Conservation (phyloP, 345 rosid species). For the Jatropha curcas region DNA sequence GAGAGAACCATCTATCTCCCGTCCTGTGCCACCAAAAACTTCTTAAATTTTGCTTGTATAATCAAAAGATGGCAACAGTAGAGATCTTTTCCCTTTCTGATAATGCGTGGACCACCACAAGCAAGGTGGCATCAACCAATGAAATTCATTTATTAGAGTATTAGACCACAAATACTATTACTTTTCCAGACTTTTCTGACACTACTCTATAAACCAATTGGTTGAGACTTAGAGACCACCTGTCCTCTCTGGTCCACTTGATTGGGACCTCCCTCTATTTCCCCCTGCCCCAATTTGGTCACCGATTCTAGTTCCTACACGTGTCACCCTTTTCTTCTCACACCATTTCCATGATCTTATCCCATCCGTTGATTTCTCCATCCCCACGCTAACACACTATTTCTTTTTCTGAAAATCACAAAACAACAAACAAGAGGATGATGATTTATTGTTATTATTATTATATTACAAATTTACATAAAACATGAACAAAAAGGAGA, state of each 20-base stretch:
- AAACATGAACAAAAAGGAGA: too few species aligned
- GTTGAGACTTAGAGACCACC: conserved; percentile 14
- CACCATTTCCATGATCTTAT: conserved; percentile 19
- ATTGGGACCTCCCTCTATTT: conserved; percentile 18
- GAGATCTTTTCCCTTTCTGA: conserved; percentile 1
- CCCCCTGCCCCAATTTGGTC: too few species aligned
- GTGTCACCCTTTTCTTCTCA: conserved; percentile 19
- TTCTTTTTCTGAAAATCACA: neutral
- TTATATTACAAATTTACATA: too few species aligned
- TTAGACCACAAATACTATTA: conserved; percentile 16
- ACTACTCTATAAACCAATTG: conserved; percentile 14
- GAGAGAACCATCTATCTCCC: too few species aligned
- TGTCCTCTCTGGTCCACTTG: conserved; percentile 22
- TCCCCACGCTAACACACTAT: neutral
- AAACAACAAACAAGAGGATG: conserved; percentile 2
- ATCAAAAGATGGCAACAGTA: neutral
- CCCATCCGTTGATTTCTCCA: conserved; percentile 31
- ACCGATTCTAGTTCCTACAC: conserved; percentile 20
- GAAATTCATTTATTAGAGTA: conserved; percentile 23
- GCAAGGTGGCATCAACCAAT: conserved; percentile 18
- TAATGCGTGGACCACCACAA: conserved; percentile 20
- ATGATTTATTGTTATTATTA: neutral
- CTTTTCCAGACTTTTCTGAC: conserved; percentile 23
- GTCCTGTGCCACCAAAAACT: neutral
- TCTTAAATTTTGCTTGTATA: neutral